Percentiles rank a stretch among this genome's conserved stretches.
phyloP scores from a whole-genome alignment of 2,329 filamentous ascomycete species.

The Nigrograna mackinnonii region DNA sequence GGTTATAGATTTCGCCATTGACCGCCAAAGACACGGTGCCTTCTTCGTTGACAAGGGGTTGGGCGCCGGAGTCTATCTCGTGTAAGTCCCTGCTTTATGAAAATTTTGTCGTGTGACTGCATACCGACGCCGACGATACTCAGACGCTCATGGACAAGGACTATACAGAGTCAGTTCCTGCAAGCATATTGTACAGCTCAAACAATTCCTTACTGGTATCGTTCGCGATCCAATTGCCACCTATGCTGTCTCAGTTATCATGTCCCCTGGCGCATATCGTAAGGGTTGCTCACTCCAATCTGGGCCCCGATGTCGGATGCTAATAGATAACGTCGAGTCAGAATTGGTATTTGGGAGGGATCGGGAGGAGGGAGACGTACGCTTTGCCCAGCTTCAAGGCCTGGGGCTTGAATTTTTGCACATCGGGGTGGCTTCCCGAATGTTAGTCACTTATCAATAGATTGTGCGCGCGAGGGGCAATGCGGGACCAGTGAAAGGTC shows the following conservation, averaged over 20 bases:
- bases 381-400: slow-evolving; percentile 92
- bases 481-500: slow-evolving; percentile 23
- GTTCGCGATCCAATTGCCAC: slow-evolving; percentile 86
- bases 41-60: slow-evolving; percentile 92
- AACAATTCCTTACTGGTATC: slow-evolving; percentile 86
- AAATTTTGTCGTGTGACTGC: slow-evolving; percentile 40
- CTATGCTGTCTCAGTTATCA: slow-evolving; percentile 53
- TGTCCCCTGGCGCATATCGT: slow-evolving; percentile 28
- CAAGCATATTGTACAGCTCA: too few species aligned
- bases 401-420: slow-evolving; percentile 93
- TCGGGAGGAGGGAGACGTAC: slow-evolving; percentile 58
- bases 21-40: slow-evolving; percentile 87
- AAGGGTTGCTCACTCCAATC: slow-evolving; percentile 84
- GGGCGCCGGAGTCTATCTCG: slow-evolving; percentile 81
- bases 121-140: slow-evolving; percentile 95
- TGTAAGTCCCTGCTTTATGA: slow-evolving; percentile 19
- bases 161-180: slow-evolving; percentile 31
- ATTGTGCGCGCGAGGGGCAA: slow-evolving; percentile 18
- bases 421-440: slow-evolving; percentile 75
- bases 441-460: slow-evolving; percentile 30
- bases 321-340: too few species aligned
- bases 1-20: slow-evolving; percentile 99
- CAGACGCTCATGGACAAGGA: slow-evolving; percentile 95
- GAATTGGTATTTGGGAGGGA: too few species aligned
- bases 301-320: slow-evolving; percentile 92